A percentile compares a stretch with the other conserved stretches of the same genome.
phyloP scores from a whole-genome alignment of 1,284 basidiomycete species.

The Cutaneotrichosporon sp. region DNA sequence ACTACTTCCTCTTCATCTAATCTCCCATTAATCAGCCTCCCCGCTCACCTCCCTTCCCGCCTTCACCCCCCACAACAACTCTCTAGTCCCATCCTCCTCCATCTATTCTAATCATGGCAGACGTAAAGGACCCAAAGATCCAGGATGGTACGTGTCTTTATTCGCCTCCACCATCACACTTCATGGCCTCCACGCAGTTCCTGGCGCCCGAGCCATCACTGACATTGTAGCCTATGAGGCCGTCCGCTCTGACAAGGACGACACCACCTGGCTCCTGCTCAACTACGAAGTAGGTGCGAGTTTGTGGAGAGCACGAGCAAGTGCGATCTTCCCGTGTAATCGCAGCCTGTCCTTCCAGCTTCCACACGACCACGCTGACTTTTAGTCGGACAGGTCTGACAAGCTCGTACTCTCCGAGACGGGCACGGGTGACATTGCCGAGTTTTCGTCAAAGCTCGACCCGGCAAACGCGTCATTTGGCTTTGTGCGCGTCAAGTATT shows the following conservation, averaged over 20 bases:
- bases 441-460: constrained; percentile 71
- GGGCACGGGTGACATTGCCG: constrained; percentile 72
- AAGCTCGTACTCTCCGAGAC: constrained; percentile 72
- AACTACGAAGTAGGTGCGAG: constrained; percentile 69
- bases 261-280: constrained; percentile 79
- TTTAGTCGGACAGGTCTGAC: constrained; percentile 75
- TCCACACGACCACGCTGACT: constrained; percentile 12
- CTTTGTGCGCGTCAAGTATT: constrained; percentile 76
- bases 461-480: constrained; percentile 75
- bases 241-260: constrained; percentile 75
- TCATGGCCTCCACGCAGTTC: not conserved
- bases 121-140: constrained; percentile 74
- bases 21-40: not conserved
- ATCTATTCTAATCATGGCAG: constrained; percentile 63
- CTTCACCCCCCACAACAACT: not conserved
- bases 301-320: not conserved
- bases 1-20: not conserved
- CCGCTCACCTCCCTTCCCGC: too few relatives aligned
- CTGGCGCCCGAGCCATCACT: constrained; percentile 18
- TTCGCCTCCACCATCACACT: not conserved
- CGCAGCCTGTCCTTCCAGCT: not conserved
- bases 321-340: not conserved
- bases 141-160: constrained; percentile 62
- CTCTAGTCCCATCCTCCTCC: not conserved
- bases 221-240: constrained; percentile 70